These are phyloP conservation scores for Annulohypoxylon maeteangense DNA, from an alignment of 495 filamentous ascomycete genomes.

Conservation along the genomic window DNA sequence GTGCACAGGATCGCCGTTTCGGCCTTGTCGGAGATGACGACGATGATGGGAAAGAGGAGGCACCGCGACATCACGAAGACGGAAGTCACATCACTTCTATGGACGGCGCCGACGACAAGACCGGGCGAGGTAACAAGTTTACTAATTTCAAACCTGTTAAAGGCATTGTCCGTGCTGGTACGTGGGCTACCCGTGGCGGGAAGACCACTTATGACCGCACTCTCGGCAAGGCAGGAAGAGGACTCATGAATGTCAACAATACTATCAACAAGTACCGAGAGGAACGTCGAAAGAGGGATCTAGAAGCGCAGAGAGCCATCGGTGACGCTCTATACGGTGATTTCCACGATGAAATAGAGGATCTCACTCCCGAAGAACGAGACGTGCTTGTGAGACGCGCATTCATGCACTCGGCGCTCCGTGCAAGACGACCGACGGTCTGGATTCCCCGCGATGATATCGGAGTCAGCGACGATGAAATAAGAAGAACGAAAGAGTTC, in stretches of 20 bases:
- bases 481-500: slow-evolving; percentile 78
- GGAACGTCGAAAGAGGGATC: slow-evolving; percentile 56
- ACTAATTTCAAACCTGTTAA: slow-evolving; percentile 56
- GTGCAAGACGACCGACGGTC: slow-evolving; percentile 85
- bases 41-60: slow-evolving; percentile 51
- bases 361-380: slow-evolving; percentile 89
- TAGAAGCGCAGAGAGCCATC: slow-evolving; percentile 76
- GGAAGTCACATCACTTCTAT: slow-evolving; percentile 29
- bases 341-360: slow-evolving; percentile 91
- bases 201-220: slow-evolving; percentile 55
- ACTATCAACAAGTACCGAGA: slow-evolving; percentile 54
- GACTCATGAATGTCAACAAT: slow-evolving; percentile 49
- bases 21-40: slow-evolving; percentile 65
- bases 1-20: slow-evolving; percentile 73
- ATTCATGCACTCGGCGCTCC: slow-evolving; percentile 89
- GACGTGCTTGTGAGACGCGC: slow-evolving; percentile 87
- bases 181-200: slow-evolving; percentile 59
- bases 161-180: slow-evolving; percentile 57
- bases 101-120: slow-evolving; percentile 29
- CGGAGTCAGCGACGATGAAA: slow-evolving; percentile 91
- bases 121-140: slow-evolving; percentile 36
- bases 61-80: slow-evolving; percentile 41
- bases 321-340: slow-evolving; percentile 86
- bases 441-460: slow-evolving; percentile 96
- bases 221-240: slow-evolving; percentile 54